Percentiles rank a stretch among this genome's conserved stretches.
Evolutionary conservation across 2,329 filamentous ascomycete genomes (phyloP).

Genomic region (Verticillium tricorpus): DNA sequence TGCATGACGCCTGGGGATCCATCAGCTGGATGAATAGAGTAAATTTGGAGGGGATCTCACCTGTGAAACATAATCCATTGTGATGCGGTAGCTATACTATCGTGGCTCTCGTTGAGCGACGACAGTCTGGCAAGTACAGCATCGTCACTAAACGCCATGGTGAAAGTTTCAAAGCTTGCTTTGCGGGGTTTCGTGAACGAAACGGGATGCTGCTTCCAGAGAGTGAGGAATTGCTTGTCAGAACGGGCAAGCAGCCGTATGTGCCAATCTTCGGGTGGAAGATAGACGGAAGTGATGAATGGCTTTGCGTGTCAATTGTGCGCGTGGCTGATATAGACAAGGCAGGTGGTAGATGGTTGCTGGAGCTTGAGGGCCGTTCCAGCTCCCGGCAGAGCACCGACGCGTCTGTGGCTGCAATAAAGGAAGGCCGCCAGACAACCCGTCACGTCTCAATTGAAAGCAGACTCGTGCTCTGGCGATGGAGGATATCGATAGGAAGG

Average conservation of each 20-base stretch:
- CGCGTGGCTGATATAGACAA: background rate
- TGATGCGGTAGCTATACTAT: conserved; percentile 91
- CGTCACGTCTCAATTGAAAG: background rate
- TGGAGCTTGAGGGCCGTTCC: background rate
- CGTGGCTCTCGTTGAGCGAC: conserved; percentile 92
- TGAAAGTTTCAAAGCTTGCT: conserved; percentile 9
- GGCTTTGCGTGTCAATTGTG: background rate
- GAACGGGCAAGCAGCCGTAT: background rate
- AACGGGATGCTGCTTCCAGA: background rate
- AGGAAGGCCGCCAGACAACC: background rate
- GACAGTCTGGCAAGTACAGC: conserved; percentile 92
- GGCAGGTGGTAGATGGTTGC: background rate
- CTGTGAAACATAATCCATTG: conserved; percentile 99
- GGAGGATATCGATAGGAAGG: background rate
- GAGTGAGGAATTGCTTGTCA: background rate
- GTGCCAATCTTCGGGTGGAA: background rate
- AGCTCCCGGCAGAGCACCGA: background rate
- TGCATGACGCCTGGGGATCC: conserved; percentile 68
- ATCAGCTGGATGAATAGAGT: background rate
- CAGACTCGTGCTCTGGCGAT: background rate
- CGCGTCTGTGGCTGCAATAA: background rate
- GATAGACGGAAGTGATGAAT: background rate
- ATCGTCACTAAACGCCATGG: conserved; percentile 94
- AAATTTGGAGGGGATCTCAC: conserved; percentile 42
- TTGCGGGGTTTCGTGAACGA: background rate